Base-by-base conservation (phyloP, 129 eudicot genomes). In the Heracleum sosnowskyi region DNA sequence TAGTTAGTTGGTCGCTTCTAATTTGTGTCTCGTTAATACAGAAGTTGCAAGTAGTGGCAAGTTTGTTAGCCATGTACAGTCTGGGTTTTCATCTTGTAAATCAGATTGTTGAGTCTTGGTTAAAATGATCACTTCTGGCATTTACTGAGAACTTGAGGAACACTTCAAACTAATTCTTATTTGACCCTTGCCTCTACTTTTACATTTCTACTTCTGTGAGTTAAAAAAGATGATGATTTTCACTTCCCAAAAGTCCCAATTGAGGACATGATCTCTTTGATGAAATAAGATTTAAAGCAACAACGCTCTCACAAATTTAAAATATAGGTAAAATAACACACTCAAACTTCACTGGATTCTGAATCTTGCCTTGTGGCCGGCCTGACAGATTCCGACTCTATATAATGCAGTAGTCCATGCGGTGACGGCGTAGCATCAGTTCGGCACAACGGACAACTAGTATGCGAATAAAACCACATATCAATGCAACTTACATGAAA, bases 401-500 rank as follows among this genome's bases (percentile, higher is more conserved):
- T 28, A 44, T 28, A 74, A 46, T 44, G 40, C 16, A 45, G 18
- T 16, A 47, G 41, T 45, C 33, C 63, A 6, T 18, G 26, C 3
- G 62, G 77, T 34, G 77, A 49, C 12, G 79, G 79, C 5, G 69
- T 45, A 9, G 69, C 79, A 51, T 76, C 46, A 0, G 79, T 51
- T 11, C 70, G 42, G 62, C 79, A 76, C 36, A 76, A 16, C 13
- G 79, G 79, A 51, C 79, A 76, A 53, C 45, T 76, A 33, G 35
- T 35, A 76, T 49, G 79, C 69, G 79, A 76, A 36, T 53, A 76
- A 36, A 76, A 34, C 79, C 79, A 76, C 79, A 76, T 76, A 24
- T 76, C 79, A 20, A 76, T 76, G 60, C 79, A 76, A 47, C 69
- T 62, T 26, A 34, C 79, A 55, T 76, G 79, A 55, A 76, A 76